Evolutionary conservation across 2,329 filamentous ascomycete species (phyloP), one percentile per base, ranked within the genome.

Genomic region (Colletotrichum lupini): DNA sequence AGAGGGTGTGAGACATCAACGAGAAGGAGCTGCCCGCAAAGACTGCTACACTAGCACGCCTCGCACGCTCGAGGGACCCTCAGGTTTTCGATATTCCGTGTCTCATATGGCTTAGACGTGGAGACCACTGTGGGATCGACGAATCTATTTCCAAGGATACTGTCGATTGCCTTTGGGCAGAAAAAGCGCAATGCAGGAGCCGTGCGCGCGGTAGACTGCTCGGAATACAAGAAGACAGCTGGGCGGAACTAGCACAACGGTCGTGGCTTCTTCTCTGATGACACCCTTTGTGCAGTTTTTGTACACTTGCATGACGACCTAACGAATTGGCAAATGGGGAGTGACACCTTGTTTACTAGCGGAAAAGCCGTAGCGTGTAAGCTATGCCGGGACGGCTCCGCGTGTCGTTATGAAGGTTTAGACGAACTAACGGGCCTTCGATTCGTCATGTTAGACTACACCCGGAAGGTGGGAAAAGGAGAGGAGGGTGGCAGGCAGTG

Each of bases 91-190:
- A 64, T 49, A 37, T 49, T 56, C 55, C 46, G 55, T 65, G 70
- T 73, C 53, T 69, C 59, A 49, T 64, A 73, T 60, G 59, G 59
- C 32, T 58, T 32, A 30, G 56, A 32, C 59, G 53, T 69, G 69
- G 69, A 69, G 59, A 55, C 61, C 24, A 26, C 55, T 30, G n/a
- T 63, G 52, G 64, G 69, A 72, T 72, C 63, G 49, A 72, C 55
- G 35, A n/a, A 58, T 63, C 64, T 53, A 58, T 53, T 58, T 66
- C 35, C 64, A 68, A 49, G 64, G 65, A 53, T 37, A 8, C 16
- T 30, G 37, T 24, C 64, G 37, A 58, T 63, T 58, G 58, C 37
- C n/a, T 72, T 68, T 63, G 61, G 69, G 35, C 52, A 68, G 19
- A 30, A 68, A 35, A 14, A 42, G 19, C 32, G 3, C 32, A 22